These are phyloP conservation scores for Fusarium sp. DNA, from an alignment of 2,329 filamentous ascomycete genomes.

Conservation along the genomic window DNA sequence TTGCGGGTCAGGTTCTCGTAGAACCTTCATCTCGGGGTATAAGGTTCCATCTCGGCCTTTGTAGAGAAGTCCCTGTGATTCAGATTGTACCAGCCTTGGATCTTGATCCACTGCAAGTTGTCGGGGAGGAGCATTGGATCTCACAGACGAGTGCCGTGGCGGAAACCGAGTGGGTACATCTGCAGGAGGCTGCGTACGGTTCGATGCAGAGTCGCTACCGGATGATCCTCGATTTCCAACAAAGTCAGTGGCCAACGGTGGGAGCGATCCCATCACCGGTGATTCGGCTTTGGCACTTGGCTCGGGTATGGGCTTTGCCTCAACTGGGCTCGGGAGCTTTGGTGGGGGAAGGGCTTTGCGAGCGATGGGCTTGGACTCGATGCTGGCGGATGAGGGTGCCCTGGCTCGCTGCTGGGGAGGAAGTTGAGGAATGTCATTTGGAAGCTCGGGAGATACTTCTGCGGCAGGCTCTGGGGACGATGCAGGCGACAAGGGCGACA, in stretches of 20 bases:
- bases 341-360: slow-evolving; percentile 45
- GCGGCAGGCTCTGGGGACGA: slow-evolving; percentile 56
- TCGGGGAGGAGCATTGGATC: slow-evolving; percentile 39
- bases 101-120: slow-evolving; percentile 44
- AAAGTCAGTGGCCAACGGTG: slow-evolving; percentile 27
- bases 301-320: slow-evolving; percentile 41
- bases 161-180: slow-evolving; percentile 45
- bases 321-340: slow-evolving; percentile 36
- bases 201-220: slow-evolving; percentile 36
- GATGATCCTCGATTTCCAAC: slow-evolving; percentile 31
- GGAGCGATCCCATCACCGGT: slow-evolving; percentile 40
- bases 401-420: slow-evolving; percentile 18
- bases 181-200: slow-evolving; percentile 29
- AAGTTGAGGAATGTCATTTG: slow-evolving; percentile 34
- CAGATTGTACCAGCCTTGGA: slow-evolving; percentile 49
- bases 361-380: slow-evolving; percentile 36
- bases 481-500: slow-evolving; percentile 60
- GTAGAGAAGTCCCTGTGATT: slow-evolving; percentile 52
- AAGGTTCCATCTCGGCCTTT: slow-evolving; percentile 55
- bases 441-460: slow-evolving; percentile 54
- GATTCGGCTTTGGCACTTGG: slow-evolving; percentile 29
- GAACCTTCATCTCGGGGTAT: slow-evolving; percentile 56
- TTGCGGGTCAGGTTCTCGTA: slow-evolving; percentile 50
- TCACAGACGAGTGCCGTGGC: slow-evolving; percentile 50
- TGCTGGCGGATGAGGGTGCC: slow-evolving; percentile 26